Evolutionary conservation across 1,284 basidiomycete genomes (phyloP).

Genomic region (Ceratobasidium sp.): DNA sequence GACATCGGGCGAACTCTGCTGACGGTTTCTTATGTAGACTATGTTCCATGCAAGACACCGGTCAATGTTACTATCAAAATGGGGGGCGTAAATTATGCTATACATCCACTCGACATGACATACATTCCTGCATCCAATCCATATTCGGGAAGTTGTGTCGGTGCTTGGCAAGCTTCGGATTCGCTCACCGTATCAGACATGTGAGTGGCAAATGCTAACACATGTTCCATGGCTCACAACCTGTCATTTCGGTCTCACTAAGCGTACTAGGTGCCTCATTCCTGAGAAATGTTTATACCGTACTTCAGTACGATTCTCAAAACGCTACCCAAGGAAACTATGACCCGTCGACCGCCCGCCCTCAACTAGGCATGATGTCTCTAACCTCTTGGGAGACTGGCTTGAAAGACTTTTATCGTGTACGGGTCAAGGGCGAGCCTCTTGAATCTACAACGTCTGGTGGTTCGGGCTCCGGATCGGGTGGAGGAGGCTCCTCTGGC

Average conservation of each 20-base stretch:
- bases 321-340: neutral
- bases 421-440: conserved; percentile 32
- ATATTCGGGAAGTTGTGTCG: conserved; percentile 36
- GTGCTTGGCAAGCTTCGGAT: conserved; percentile 39
- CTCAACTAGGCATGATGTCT: conserved; percentile 38
- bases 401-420: conserved; percentile 39
- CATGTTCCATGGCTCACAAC: neutral
- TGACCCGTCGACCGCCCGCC: conserved; percentile 6
- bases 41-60: conserved; percentile 36
- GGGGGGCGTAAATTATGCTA: conserved; percentile 26
- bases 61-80: conserved; percentile 40
- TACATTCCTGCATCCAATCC: conserved; percentile 21
- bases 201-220: conserved; percentile 29
- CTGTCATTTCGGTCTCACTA: neutral
- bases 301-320: conserved; percentile 36
- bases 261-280: conserved; percentile 40
- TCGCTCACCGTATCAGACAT: conserved; percentile 16
- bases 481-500: neutral
- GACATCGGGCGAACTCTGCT: neutral
- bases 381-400: conserved; percentile 38
- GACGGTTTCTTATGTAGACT: conserved; percentile 36
- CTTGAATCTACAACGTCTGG: conserved; percentile 23
- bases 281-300: conserved; percentile 41
- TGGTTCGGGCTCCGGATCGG: conserved; percentile 5
- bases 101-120: conserved; percentile 41